Evolutionary conservation across 225 moss, liverwort and hornwort species (phyloP).

Genomic region (Takakia lepidozioides): DNA sequence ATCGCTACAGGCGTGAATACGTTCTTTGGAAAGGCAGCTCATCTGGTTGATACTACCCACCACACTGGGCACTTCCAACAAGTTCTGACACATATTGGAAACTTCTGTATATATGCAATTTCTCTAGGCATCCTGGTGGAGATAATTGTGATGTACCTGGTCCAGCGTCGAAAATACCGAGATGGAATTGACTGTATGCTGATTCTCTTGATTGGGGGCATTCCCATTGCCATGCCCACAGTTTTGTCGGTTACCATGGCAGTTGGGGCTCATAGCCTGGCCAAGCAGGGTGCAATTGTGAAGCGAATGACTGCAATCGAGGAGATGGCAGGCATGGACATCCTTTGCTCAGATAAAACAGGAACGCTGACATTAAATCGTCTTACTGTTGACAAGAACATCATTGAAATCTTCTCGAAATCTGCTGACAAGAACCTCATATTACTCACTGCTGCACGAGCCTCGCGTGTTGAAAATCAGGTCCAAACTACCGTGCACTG

Average conservation of each 20-base stretch:
- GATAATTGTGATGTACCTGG: conserved; percentile 49
- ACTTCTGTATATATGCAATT: conserved; percentile 56
- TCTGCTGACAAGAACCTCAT: conserved; percentile 32
- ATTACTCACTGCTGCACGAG: conserved; percentile 47
- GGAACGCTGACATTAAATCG: conserved; percentile 75
- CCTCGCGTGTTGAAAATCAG: conserved; percentile 57
- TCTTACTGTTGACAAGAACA: conserved; percentile 55
- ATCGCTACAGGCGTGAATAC: conserved; percentile 68
- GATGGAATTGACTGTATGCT: conserved; percentile 63
- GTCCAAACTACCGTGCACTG: too few relatives aligned
- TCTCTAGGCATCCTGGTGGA: conserved; percentile 44
- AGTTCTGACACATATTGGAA: conserved; percentile 61
- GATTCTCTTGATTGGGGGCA: conserved; percentile 69
- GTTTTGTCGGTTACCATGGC: conserved; percentile 84
- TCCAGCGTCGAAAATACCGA: conserved; percentile 59
- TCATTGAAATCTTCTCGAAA: conserved; percentile 55
- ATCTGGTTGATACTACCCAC: conserved; percentile 56
- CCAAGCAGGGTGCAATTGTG: conserved; percentile 71
- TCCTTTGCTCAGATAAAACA: conserved; percentile 79
- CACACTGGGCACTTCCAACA: conserved; percentile 63
- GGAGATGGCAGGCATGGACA: conserved; percentile 76
- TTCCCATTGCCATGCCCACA: conserved; percentile 85
- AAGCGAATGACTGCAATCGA: conserved; percentile 91
- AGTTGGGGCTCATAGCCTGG: conserved; percentile 64
- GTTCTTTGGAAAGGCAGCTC: conserved; percentile 79